Evolutionary conservation across 352 stramenopile genomes (phyloP).

Genomic region (Phytophthora pini): DNA sequence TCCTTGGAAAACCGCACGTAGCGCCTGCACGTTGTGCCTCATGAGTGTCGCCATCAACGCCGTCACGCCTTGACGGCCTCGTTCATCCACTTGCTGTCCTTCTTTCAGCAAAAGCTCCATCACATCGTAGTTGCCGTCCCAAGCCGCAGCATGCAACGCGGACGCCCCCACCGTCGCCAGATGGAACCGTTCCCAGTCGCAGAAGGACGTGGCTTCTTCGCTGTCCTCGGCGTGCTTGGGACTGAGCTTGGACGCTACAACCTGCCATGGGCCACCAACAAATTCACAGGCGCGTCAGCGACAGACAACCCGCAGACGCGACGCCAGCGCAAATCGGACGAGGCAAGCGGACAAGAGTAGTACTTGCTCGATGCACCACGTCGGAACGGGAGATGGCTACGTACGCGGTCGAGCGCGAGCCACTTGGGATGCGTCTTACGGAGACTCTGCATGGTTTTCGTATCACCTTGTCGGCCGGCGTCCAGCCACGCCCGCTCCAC

Average conservation of each 20-base stretch:
- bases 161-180: slow-evolving; percentile 41
- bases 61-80: slow-evolving; percentile 33
- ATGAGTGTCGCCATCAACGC: slow-evolving; percentile 43
- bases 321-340: slow-evolving; percentile 30
- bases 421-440: slow-evolving; percentile 36
- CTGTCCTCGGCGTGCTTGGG: slow-evolving; percentile 19
- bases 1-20: slow-evolving; percentile 44
- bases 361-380: slow-evolving; percentile 20
- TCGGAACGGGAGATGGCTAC: slow-evolving; percentile 27
- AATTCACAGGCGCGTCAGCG: slow-evolving; percentile 18
- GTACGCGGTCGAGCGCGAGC: slow-evolving; percentile 41
- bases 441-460: slow-evolving; percentile 35
- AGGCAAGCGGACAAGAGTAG: slow-evolving; percentile 41
- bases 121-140: slow-evolving; percentile 35
- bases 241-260: slow-evolving; percentile 25
- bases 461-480: slow-evolving; percentile 33
- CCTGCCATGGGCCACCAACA: slow-evolving; percentile 19
- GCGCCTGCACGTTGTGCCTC: slow-evolving; percentile 44
- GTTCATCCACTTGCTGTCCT: slow-evolving; percentile 35
- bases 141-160: slow-evolving; percentile 43
- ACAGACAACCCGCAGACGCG: slow-evolving; percentile 27
- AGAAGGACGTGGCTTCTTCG: slow-evolving; percentile 36
- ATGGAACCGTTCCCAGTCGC: slow-evolving; percentile 46
- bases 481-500: slow-evolving; percentile 40
- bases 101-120: slow-evolving; percentile 36